Percentiles rank a stretch among this genome's conserved stretches.
phyloP scores from a whole-genome alignment of 768 basidiomycete species.

The Boletellus ananiceps region DNA sequence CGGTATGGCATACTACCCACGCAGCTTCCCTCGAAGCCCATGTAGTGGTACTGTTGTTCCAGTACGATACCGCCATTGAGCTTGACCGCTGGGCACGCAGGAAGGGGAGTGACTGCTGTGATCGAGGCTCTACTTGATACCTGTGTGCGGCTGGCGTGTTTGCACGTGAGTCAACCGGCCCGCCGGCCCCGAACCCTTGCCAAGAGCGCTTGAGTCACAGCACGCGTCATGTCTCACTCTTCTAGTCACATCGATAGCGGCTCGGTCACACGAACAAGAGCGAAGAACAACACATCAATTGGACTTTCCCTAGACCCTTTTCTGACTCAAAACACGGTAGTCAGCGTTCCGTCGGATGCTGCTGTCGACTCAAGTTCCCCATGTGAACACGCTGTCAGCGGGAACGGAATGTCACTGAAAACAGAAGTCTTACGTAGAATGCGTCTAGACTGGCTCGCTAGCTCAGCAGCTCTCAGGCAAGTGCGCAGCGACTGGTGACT shows the following conservation, averaged over 20 bases:
- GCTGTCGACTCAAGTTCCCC: neutral
- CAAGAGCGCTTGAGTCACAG: neutral
- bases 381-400: neutral
- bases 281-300: too few relatives aligned
- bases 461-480: too few relatives aligned
- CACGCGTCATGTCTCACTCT: neutral
- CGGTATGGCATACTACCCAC: constrained; percentile 85
- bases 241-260: neutral
- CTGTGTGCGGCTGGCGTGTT: too few relatives aligned
- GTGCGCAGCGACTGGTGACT: too few relatives aligned
- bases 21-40: constrained; percentile 83
- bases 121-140: too few relatives aligned
- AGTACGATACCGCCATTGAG: neutral
- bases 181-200: neutral
- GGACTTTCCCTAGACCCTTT: too few relatives aligned
- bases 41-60: constrained; percentile 43
- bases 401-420: neutral
- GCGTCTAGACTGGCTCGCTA: neutral
- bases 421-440: neutral
- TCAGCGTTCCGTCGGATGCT: too few relatives aligned
- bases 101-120: too few relatives aligned
- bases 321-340: too few relatives aligned
- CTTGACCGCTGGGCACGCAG: neutral
- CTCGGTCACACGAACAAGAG: too few relatives aligned
- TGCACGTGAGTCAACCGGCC: too few relatives aligned